phyloP scores from a whole-genome alignment of 2,329 filamentous ascomycete species.

The Trichophyton benhamiae region DNA sequence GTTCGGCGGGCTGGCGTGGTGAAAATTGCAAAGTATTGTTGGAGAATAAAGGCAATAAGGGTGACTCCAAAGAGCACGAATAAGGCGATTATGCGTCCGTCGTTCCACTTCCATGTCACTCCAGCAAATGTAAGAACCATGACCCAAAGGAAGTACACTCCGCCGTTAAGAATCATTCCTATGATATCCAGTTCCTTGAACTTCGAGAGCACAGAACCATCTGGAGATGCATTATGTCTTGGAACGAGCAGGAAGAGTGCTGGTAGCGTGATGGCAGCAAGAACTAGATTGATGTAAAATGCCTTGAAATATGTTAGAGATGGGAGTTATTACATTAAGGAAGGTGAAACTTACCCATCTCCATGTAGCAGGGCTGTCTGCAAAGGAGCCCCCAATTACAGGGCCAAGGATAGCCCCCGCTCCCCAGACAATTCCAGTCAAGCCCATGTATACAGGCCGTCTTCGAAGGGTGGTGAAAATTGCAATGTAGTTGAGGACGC shows the following conservation, averaged over 20 bases:
- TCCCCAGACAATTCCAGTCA: constrained; percentile 27
- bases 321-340: neutral
- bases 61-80: constrained; percentile 38
- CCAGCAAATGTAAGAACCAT: constrained; percentile 43
- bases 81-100: constrained; percentile 34
- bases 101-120: constrained; percentile 36
- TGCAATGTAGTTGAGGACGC: constrained; percentile 18
- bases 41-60: constrained; percentile 33
- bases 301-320: constrained; percentile 17
- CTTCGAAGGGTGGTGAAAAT: constrained; percentile 16
- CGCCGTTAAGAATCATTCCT: constrained; percentile 34
- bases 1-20: constrained; percentile 35
- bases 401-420: constrained; percentile 28
- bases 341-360: constrained; percentile 20
- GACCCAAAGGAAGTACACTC: constrained; percentile 29
- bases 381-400: constrained; percentile 28
- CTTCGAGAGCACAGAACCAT: constrained; percentile 11
- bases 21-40: constrained; percentile 33
- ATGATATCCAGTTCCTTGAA: constrained; percentile 31
- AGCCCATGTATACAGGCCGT: constrained; percentile 22
- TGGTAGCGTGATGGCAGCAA: constrained; percentile 16
- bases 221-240: neutral
- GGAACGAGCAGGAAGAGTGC: constrained; percentile 4
- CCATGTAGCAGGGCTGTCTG: constrained; percentile 21
- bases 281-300: constrained; percentile 43